Evolutionary conservation across 148 eudicot genomes (phyloP).

Genomic region (Rhododendron vialii): DNA sequence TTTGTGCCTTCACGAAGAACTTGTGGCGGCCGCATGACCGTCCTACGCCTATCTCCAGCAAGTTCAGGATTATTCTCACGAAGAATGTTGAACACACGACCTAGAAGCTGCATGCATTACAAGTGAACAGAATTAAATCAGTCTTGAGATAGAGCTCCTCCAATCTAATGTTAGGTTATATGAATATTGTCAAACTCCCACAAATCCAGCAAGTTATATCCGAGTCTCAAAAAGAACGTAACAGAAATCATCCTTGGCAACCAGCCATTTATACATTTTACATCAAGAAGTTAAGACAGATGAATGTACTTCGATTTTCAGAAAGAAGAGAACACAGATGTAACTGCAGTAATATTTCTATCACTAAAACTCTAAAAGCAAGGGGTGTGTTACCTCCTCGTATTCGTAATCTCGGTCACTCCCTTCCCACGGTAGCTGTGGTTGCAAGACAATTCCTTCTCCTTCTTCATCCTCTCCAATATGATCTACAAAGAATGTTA

Average conservation of each 20-base stretch:
- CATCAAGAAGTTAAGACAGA: background rate
- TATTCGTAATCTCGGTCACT: constrained; percentile 67
- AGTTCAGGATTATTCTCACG: constrained; percentile 98
- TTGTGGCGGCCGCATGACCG: constrained; percentile 99
- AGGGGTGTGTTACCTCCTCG: constrained; percentile 44
- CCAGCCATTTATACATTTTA: background rate
- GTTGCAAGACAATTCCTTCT: constrained; percentile 44
- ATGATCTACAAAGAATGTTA: constrained; percentile 21
- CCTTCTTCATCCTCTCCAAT: constrained; percentile 61
- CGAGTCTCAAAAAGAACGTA: background rate
- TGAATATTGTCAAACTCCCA: background rate
- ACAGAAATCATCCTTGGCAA: background rate
- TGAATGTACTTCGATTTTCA: background rate
- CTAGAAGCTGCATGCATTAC: constrained; percentile 59
- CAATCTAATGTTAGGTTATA: background rate
- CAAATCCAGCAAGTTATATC: background rate
- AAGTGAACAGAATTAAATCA: background rate
- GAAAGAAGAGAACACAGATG: background rate
- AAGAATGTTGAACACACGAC: constrained; percentile 83
- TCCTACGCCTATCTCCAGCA: constrained; percentile 93
- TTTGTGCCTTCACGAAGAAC: constrained; percentile 99
- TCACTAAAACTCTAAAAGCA: background rate
- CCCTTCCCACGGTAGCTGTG: constrained; percentile 75
- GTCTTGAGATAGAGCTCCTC: background rate
- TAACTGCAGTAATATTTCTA: background rate